Percentiles rank a stretch among this genome's conserved stretches.
These are phyloP conservation scores for Eremochloa ophiuroides DNA, from an alignment of 176 grass and related monocot genomes.

Conservation along the genomic window DNA sequence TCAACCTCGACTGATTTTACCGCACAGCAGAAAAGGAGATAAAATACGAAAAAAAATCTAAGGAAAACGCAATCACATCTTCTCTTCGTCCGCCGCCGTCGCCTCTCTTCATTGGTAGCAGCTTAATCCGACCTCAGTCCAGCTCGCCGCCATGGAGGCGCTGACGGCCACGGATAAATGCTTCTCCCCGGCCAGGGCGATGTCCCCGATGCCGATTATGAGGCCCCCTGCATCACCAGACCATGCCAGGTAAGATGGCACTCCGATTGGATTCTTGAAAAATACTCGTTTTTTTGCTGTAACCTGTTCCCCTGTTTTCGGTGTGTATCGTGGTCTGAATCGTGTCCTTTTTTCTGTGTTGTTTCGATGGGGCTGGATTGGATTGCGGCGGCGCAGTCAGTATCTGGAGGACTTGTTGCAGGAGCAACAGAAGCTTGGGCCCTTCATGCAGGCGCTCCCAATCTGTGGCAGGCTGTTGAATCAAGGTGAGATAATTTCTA, in stretches of 20 bases:
- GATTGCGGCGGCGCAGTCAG: constrained; percentile 41
- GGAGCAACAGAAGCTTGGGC: constrained; percentile 84
- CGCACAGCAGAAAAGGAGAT: constrained; percentile 1
- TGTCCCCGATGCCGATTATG: constrained; percentile 66
- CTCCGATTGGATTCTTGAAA: constrained; percentile 25
- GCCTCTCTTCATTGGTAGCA: constrained; percentile 8
- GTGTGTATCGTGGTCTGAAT: constrained; percentile 27
- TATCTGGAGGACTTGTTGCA: constrained; percentile 78
- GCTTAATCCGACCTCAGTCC: constrained; percentile 33
- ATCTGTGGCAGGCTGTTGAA: constrained; percentile 76
- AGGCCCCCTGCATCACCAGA: constrained; percentile 41
- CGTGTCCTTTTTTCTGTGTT: background rate
- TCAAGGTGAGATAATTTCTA: constrained; percentile 53
- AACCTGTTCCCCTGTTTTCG: constrained; percentile 13
- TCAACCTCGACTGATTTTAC: constrained; percentile 26
- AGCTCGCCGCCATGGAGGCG: constrained; percentile 43
- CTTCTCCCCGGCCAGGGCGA: constrained; percentile 64
- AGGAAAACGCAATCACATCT: constrained; percentile 28
- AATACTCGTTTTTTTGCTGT: constrained; percentile 9
- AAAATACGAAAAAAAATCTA: constrained; percentile 32
- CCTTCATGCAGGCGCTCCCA: constrained; percentile 88
- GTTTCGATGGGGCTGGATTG: constrained; percentile 8
- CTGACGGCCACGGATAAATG: constrained; percentile 34
- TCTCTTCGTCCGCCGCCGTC: background rate
- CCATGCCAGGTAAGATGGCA: constrained; percentile 43